phyloP scores from a whole-genome alignment of 169 alveolate species.

The Cryptosporidium xiaoi region DNA sequence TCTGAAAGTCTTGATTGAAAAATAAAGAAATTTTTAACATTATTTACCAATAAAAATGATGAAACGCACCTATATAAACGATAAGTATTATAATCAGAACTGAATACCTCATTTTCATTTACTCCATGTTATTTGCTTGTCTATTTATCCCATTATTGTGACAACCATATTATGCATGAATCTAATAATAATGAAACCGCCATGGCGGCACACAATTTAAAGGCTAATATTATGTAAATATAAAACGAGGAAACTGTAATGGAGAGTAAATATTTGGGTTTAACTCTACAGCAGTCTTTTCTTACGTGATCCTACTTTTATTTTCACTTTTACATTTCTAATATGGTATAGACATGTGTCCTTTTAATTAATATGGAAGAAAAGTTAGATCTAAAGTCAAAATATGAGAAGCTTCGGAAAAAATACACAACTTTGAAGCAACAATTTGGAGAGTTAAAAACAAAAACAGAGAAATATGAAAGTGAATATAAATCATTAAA shows the following conservation, averaged over 20 bases:
- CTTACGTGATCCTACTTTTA: background rate
- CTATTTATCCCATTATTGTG: background rate
- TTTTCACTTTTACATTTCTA: too few relatives aligned
- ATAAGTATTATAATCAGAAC: background rate
- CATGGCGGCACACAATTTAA: slow-evolving; percentile 24
- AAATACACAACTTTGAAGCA: slow-evolving; percentile 36
- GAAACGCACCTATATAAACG: slow-evolving; percentile 12
- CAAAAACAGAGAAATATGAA: slow-evolving; percentile 1
- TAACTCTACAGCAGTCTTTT: too few relatives aligned
- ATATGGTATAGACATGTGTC: too few relatives aligned
- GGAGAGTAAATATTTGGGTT: background rate
- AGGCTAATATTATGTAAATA: background rate
- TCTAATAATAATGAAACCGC: slow-evolving; percentile 63
- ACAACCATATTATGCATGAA: slow-evolving; percentile 26
- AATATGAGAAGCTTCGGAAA: slow-evolving; percentile 57
- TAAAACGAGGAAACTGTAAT: background rate
- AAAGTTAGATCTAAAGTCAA: slow-evolving; percentile 50
- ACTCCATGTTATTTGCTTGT: background rate
- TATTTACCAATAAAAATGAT: too few relatives aligned
- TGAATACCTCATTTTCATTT: slow-evolving; percentile 21
- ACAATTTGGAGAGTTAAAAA: slow-evolving; percentile 33
- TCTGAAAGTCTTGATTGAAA: too few relatives aligned
- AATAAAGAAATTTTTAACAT: too few relatives aligned
- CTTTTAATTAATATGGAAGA: slow-evolving; percentile 23
- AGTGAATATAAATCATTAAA: background rate